Conservation (phyloP, 768 basidiomycete species). For the Mycena olivaceomarginata region DNA sequence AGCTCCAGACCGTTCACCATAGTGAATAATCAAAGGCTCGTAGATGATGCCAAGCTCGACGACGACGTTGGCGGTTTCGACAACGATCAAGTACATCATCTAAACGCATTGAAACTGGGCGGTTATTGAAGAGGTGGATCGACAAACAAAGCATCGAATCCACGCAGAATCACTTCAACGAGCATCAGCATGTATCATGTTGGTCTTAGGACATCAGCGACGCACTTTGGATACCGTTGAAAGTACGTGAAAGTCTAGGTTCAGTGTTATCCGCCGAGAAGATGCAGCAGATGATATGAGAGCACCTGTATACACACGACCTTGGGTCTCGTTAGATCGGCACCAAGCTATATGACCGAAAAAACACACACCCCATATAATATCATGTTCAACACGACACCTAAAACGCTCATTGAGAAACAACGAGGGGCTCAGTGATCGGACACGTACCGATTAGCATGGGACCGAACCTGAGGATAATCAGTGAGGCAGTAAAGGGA, state of each 20-base stretch:
- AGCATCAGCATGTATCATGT: neutral
- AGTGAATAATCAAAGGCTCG: slow-evolving; percentile 30
- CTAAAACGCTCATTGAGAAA: neutral
- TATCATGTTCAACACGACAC: slow-evolving; percentile 31
- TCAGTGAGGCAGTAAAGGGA: neutral
- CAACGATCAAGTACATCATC: slow-evolving; percentile 37
- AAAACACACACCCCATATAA: slow-evolving; percentile 37
- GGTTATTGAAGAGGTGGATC: neutral
- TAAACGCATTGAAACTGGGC: neutral
- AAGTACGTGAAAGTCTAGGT: slow-evolving; percentile 26
- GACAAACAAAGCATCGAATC: slow-evolving; percentile 20
- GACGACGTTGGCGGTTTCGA: slow-evolving; percentile 21
- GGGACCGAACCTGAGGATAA: slow-evolving; percentile 20
- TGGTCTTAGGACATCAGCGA: neutral
- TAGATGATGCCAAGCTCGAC: slow-evolving; percentile 32
- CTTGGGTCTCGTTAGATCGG: neutral
- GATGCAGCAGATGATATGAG: neutral
- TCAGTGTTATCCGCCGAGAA: no score
- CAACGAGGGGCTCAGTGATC: neutral
- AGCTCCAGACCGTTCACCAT: slow-evolving; percentile 1
- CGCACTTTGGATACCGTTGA: slow-evolving; percentile 27
- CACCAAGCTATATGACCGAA: neutral
- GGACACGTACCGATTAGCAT: slow-evolving; percentile 31
- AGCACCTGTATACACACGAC: slow-evolving; percentile 19
- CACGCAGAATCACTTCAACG: slow-evolving; percentile 10